These are phyloP conservation scores for Micractinium sp. DNA, from an alignment of 139 green algal genomes.

Conservation along the genomic window DNA sequence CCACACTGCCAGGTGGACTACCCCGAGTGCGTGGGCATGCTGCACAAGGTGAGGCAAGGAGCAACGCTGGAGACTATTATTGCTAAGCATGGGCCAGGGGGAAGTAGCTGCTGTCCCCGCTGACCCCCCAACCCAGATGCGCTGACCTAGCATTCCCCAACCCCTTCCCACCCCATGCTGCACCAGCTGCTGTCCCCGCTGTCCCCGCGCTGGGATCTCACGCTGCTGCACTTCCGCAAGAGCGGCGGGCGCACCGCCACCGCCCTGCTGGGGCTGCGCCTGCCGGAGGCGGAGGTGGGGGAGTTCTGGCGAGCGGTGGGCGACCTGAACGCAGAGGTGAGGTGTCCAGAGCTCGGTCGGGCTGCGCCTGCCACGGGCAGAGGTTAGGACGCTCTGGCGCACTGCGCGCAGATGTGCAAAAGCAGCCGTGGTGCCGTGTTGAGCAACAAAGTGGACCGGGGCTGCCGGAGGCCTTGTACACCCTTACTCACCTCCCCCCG, in stretches of 20 bases:
- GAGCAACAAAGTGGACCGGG: too few species aligned
- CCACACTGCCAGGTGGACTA: constrained; percentile 73
- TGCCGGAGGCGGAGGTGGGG: constrained; percentile 31
- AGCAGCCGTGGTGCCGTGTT: too few species aligned
- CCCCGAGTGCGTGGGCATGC: constrained; percentile 88
- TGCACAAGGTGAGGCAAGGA: constrained; percentile 47
- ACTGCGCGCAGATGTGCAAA: neutral
- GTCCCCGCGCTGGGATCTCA: constrained; percentile 88
- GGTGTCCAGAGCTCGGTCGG: neutral
- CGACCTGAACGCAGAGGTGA: constrained; percentile 28
- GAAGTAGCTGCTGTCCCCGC: too few species aligned
- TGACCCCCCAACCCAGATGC: too few species aligned
- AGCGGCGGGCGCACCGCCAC: constrained; percentile 76
- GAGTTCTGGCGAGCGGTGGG: constrained; percentile 46
- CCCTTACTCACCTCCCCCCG: neutral
- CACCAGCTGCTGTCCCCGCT: constrained; percentile 82
- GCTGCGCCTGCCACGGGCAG: too few species aligned
- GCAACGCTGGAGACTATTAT: too few species aligned
- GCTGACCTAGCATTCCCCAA: too few species aligned
- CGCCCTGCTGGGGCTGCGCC: constrained; percentile 80
- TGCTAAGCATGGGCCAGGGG: too few species aligned
- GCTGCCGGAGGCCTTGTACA: neutral
- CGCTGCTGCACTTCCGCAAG: constrained; percentile 97
- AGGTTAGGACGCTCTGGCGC: neutral
- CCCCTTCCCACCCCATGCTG: neutral